Base-by-base conservation (phyloP, 2,329 filamentous ascomycete genomes). In the Microcyclospora pomicola region DNA sequence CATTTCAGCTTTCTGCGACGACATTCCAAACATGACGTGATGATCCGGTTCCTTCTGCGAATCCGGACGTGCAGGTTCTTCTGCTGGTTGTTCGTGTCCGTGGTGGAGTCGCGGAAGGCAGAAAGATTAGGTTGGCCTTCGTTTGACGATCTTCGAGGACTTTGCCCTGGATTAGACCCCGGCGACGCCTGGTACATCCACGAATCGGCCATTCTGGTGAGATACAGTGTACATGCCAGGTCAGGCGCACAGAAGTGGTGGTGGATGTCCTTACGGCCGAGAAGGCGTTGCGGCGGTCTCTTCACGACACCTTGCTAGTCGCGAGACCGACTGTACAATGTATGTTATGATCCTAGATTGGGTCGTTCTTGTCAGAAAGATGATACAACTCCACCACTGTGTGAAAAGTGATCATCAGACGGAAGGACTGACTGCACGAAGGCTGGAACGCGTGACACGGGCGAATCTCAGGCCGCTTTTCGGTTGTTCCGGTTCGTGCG, bases 1-100 rank as follows among this genome's bases (percentile, higher is more conserved):
- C 82, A 88, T 56, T 82, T 83, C 39, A 86, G 65, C 60, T 88
- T 88, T 31, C 82, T 72, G 15, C 80, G 73, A 30, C 82, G 72
- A 54, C 80, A 84, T 56, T 80, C 75, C 27, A 80, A 68, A 54
- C 77, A 83, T 19, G 75, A 79, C 43, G 72, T 72, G 57, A 82
- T 78, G 66, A 80, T 71, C 19, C 54, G 39, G 39, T 57, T 57
- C 10, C 54, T 42, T 11, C 54, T 39, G 2, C 54, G 49, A 15
- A 56, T 51, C 15, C 42, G 31, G 28, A 35, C 29, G 19, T 34
- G 32, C 14, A 32, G 27, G n/a, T 31, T 12, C 15, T 31, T 30
- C 9, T 13, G 14, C 14, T 6, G 13, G 4, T 30, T 29, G 19
- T 44, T 37, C 3, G 41, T 19, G 28, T 39, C 36, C 13, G 37